Base-by-base conservation (phyloP, 2,329 filamentous ascomycete genomes). In the Metarhizium rileyi region DNA sequence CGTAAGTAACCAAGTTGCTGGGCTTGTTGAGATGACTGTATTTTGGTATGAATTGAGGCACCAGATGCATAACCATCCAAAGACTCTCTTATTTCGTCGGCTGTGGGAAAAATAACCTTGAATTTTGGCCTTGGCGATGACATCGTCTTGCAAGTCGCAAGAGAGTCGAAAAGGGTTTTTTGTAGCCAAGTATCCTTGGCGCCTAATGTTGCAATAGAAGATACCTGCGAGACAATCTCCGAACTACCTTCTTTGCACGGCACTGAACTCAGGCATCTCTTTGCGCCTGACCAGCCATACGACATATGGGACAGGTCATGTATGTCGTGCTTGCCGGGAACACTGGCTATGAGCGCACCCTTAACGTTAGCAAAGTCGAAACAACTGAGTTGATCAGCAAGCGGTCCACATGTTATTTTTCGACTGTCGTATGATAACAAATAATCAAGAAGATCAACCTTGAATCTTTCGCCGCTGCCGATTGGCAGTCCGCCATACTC, bases 171-270 rank as follows among this genome's bases (percentile, higher is more conserved):
- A 16, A 87, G 68, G 0, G 78, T 83, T 23, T 80, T 74, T 46
- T 76, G 76, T 0, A 95, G 70, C 89, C 89, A 95, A 47, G 75
- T 78, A 47, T 88, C 78, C 8, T 74, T 83, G 25, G 74, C 70
- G 0, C 86, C 87, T 0, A 95, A 71, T 0, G 87, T 89, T 2
- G 89, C 89, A 44, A 95, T 86, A 0, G 88, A 94, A 0, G 89
- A 94, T 38, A 91, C 70, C 65, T 93, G 81, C 4, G 76, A 64
- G 1, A 81, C 76, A 26, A 87, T 67, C 25, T 78, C 72, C 1
- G 74, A 61, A 25, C 63, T 50, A 7, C 65, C 66, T 28, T 59
- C 51, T 18, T 67, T 58, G 2, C 74, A 65, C 1, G 79, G 75
- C 3, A 89, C 69, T 2, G 64, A 64, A 16, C 68, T 66, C 8